Evolutionary conservation across 345 rosid genomes (phyloP), one percentile per base, ranked within the genome.

Genomic region (Draba incana): DNA sequence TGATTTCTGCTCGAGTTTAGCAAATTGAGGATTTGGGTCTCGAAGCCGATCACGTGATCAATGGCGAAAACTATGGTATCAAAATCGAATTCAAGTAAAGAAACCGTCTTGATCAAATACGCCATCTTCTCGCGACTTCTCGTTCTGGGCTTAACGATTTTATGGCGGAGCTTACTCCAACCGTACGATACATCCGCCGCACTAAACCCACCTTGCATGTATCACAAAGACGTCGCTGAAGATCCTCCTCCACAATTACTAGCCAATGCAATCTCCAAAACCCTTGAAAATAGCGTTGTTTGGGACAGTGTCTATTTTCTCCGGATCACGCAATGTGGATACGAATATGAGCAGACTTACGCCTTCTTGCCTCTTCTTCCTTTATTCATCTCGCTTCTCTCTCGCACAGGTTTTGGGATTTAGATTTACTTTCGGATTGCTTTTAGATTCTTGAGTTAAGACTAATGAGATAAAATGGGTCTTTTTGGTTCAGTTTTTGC

Each of bases 341-440:
- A 89, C 53, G 96, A 94, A 83, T 89, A 91, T 48, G 99, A 91
- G 82, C 99, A 91, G 85, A 66, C 79, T 39, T 94, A 84, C 48
- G 97, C 99, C 35, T 94, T 94, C 84, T 77, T 85, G 50, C 99
- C 99, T 27, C 79, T 91, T 20, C 87, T 94, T 50, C 99, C 97
- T 3, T 49, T 79, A 44, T 79, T 72, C 82, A 86, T 88, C 38
- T 75, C 75, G 16, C 4, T 84, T 55, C 59, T 89, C 23, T 77
- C 95, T 4, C 91, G 77, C 41, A 72, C 97, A 80, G 93, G 97
- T 89, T 64, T 14, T 72, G 11, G 1, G 30, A 52, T 4, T 12
- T 5, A 30, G 13, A 59, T 39, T 20, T 33, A 33, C 37, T 33
- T 33, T 33, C 37, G 20, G 27, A 10, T 66, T 37, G 11, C 30